Conservation (phyloP, 345 rosid species). For the Schrenkiella parvula region DNA sequence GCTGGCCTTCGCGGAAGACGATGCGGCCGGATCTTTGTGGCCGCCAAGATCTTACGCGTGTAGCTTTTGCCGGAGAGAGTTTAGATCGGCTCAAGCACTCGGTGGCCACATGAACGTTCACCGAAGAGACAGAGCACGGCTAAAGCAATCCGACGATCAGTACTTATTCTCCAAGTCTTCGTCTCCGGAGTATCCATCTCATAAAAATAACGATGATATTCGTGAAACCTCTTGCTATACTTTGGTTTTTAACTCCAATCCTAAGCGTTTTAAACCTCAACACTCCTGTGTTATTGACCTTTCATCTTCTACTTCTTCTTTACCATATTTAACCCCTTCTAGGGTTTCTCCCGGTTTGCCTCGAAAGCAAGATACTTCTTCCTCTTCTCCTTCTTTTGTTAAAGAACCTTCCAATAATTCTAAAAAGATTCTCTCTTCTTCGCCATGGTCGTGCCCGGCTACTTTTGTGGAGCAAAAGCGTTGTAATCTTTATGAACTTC, state of each 20-base stretch:
- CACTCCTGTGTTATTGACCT: slow-evolving; percentile 26
- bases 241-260: slow-evolving; percentile 58
- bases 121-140: slow-evolving; percentile 86
- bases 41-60: slow-evolving; percentile 94
- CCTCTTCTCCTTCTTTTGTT: slow-evolving; percentile 32
- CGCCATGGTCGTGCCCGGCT: slow-evolving; percentile 23
- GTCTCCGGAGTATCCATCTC: slow-evolving; percentile 42
- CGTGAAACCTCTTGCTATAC: slow-evolving; percentile 34
- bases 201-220: slow-evolving; percentile 23
- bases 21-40: slow-evolving; percentile 70
- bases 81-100: slow-evolving; percentile 86
- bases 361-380: slow-evolving; percentile 30
- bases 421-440: slow-evolving; percentile 21
- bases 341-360: slow-evolving; percentile 49
- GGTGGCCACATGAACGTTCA: slow-evolving; percentile 98
- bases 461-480: slow-evolving; percentile 24
- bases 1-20: slow-evolving; percentile 84
- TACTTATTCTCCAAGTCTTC: slow-evolving; percentile 32
- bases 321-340: slow-evolving; percentile 33
- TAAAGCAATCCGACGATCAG: slow-evolving; percentile 56
- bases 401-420: slow-evolving; percentile 30
- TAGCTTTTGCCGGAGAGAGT: slow-evolving; percentile 79
- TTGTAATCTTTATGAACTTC: slow-evolving; percentile 30
- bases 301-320: slow-evolving; percentile 36
- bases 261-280: slow-evolving; percentile 40